Percentiles rank a stretch among this genome's conserved stretches.
These are phyloP conservation scores for Candida boidinii DNA, from an alignment of 805 yeast species.

Conservation along the genomic window DNA sequence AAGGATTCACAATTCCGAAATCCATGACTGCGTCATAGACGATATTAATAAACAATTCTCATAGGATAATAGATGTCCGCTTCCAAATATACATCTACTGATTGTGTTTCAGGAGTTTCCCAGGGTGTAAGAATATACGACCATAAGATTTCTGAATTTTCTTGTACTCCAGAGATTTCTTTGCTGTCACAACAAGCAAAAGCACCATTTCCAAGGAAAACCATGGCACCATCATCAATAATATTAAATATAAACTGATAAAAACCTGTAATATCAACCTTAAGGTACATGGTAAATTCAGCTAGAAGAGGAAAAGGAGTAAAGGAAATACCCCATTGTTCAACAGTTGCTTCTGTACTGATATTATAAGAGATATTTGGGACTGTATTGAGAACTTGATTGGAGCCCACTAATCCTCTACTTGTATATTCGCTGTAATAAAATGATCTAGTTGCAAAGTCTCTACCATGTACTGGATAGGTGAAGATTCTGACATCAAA, in stretches of 20 bases:
- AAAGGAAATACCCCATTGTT: no score
- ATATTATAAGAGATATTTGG: no score
- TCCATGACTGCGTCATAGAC: slow-evolving; percentile 4
- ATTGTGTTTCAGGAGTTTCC: not conserved
- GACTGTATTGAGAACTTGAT: no score
- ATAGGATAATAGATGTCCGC: slow-evolving; percentile 11
- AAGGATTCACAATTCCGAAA: slow-evolving; percentile 5
- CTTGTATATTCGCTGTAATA: no score
- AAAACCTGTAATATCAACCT: slow-evolving; percentile 18
- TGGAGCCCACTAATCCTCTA: no score
- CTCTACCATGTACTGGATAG: no score
- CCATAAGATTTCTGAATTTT: slow-evolving; percentile 1
- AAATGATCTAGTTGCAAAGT: no score
- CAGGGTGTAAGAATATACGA: slow-evolving; percentile 3
- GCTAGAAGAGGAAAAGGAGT: no score
- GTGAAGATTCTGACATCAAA: no score
- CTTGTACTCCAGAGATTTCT: slow-evolving; percentile 1
- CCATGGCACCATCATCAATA: slow-evolving; percentile 21
- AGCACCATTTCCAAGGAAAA: slow-evolving; percentile 19
- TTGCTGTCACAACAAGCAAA: slow-evolving; percentile 21
- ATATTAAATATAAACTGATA: slow-evolving; percentile 9
- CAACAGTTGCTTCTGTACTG: no score
- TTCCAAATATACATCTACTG: slow-evolving; percentile 2
- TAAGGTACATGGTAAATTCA: slow-evolving; percentile 20
- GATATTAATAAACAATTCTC: slow-evolving; percentile 12